phyloP scores from a whole-genome alignment of 305 asterid species.

The Salvia sclarea region DNA sequence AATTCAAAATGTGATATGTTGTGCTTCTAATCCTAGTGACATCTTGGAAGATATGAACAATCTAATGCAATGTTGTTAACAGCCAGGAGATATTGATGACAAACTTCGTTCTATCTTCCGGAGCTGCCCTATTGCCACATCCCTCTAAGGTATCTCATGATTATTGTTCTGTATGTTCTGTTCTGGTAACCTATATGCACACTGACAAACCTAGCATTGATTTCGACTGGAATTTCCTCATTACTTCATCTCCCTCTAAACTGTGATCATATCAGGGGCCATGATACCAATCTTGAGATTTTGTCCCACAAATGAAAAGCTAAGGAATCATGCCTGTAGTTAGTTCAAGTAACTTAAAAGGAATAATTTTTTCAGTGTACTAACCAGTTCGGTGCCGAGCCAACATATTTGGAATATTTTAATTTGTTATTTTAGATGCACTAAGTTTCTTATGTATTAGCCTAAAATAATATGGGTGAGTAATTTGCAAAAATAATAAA shows the following conservation, averaged over 20 bases:
- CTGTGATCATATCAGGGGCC: background rate
- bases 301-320: background rate
- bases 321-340: background rate
- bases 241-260: constrained; percentile 13
- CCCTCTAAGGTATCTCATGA: constrained; percentile 72
- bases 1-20: background rate
- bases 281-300: background rate
- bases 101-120: constrained; percentile 59
- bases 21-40: constrained; percentile 4
- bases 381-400: constrained; percentile 12
- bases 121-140: constrained; percentile 75
- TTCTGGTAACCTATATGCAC: background rate
- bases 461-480: constrained; percentile 39
- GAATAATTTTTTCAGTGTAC: background rate
- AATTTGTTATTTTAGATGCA: constrained; percentile 11
- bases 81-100: constrained; percentile 47
- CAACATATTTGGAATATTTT: background rate
- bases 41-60: background rate
- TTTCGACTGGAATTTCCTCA: background rate
- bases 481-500: constrained; percentile 60
- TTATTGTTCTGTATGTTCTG: background rate
- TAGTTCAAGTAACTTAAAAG: background rate
- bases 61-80: constrained; percentile 41
- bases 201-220: background rate
- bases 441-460: constrained; percentile 21